phyloP scores from a whole-genome alignment of 169 alveolate species.

The Plasmodium fragile region DNA sequence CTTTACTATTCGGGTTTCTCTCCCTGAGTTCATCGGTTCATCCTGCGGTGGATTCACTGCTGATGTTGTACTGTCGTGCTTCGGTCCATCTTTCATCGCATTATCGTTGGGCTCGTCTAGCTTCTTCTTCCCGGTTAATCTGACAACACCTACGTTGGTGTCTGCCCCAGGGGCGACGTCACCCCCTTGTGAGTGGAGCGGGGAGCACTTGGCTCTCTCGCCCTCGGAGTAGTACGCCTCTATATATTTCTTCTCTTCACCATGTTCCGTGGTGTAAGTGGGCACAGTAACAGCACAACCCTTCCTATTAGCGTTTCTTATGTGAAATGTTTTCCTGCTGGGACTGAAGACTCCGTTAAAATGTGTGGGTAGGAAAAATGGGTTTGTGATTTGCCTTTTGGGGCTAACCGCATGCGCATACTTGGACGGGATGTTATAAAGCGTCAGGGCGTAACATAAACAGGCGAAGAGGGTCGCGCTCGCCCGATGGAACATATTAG shows the following conservation, averaged over 20 bases:
- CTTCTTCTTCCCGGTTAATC: not conserved
- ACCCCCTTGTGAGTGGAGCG: not conserved
- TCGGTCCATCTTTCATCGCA: not conserved
- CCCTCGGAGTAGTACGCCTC: not conserved
- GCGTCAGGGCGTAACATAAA: conserved; percentile 33
- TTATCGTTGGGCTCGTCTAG: not conserved
- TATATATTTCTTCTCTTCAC: not conserved
- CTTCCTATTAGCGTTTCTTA: not conserved
- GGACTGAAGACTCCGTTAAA: not conserved
- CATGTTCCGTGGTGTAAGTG: not conserved
- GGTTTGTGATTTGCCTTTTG: not conserved
- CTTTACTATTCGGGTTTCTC: not conserved
- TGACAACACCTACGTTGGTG: not conserved
- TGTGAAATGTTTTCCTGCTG: not conserved
- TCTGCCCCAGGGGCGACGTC: not conserved
- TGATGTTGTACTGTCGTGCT: not conserved
- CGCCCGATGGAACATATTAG: conserved; percentile 64
- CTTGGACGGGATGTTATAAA: conserved; percentile 4
- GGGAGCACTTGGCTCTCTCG: not conserved
- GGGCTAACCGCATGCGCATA: not conserved
- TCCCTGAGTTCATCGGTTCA: not conserved
- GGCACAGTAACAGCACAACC: not conserved
- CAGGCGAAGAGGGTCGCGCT: conserved; percentile 9
- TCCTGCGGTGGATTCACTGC: not conserved
- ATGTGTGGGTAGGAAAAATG: conserved; percentile 1